Evolutionary conservation across 805 yeast genomes (phyloP).

Genomic region (Sungouiella thailandica): DNA sequence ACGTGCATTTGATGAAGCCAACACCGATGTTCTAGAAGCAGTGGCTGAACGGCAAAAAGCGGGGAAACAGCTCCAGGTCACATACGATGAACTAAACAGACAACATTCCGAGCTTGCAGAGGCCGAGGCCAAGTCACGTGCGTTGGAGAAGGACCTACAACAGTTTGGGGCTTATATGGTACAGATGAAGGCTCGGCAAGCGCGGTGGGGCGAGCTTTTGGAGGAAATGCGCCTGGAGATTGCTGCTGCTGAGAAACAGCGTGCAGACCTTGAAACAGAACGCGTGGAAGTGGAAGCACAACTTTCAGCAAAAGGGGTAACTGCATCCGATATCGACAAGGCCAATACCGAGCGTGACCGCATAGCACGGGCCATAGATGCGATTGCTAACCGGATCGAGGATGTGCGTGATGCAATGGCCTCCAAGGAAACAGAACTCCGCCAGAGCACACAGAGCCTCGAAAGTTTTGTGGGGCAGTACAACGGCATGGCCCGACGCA

Average conservation of each 20-base stretch:
- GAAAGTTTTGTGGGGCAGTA: slow-evolving; percentile 51
- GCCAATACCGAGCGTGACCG: slow-evolving; percentile 59
- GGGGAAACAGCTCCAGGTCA: slow-evolving; percentile 34
- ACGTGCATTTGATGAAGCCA: slow-evolving; percentile 47
- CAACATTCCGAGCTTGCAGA: slow-evolving; percentile 45
- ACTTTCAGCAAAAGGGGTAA: slow-evolving; percentile 50
- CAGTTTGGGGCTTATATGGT: slow-evolving; percentile 71
- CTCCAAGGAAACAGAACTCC: slow-evolving; percentile 47
- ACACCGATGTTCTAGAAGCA: slow-evolving; percentile 45
- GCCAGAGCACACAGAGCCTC: slow-evolving; percentile 45
- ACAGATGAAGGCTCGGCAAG: slow-evolving; percentile 57
- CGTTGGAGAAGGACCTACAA: slow-evolving; percentile 63
- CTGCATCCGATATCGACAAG: slow-evolving; percentile 58
- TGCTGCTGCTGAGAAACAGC: slow-evolving; percentile 36
- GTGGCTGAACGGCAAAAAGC: slow-evolving; percentile 36
- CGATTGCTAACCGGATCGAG: slow-evolving; percentile 36
- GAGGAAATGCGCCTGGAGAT: slow-evolving; percentile 56
- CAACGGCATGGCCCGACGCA: slow-evolving; percentile 48
- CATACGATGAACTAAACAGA: slow-evolving; percentile 37
- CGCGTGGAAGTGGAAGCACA: slow-evolving; percentile 38
- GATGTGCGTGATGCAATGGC: slow-evolving; percentile 42
- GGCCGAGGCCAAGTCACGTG: slow-evolving; percentile 48
- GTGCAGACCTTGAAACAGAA: slow-evolving; percentile 35
- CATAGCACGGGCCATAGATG: slow-evolving; percentile 50
- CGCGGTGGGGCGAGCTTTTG: slow-evolving; percentile 58